phyloP scores from a whole-genome alignment of 108 stramenopile species.

The Cyclotella distinguenda region DNA sequence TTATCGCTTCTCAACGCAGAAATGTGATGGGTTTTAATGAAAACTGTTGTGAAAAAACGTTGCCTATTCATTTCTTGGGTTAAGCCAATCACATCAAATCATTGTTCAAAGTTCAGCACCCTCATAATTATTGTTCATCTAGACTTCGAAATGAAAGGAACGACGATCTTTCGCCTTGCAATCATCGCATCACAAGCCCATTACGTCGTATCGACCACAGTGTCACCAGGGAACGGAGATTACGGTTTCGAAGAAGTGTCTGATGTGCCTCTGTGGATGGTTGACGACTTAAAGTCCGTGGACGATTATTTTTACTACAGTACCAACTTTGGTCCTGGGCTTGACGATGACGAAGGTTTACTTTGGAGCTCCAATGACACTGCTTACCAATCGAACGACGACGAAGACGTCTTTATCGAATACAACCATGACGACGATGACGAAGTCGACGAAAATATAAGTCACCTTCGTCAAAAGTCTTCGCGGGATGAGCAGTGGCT shows the following conservation, averaged over 20 bases:
- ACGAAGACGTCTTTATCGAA: too few relatives aligned
- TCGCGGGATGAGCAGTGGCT: constrained; percentile 12
- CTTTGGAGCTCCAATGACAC: too few relatives aligned
- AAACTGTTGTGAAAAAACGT: too few relatives aligned
- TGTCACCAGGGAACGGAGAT: neutral
- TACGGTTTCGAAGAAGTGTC: neutral
- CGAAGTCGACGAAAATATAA: neutral
- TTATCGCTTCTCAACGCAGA: too few relatives aligned
- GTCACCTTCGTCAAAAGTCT: neutral
- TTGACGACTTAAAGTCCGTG: neutral
- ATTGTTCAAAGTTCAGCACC: too few relatives aligned
- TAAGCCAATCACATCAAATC: too few relatives aligned
- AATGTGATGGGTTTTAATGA: too few relatives aligned
- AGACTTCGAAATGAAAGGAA: neutral
- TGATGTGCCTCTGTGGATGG: neutral
- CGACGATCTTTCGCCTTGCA: neutral
- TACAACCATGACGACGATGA: neutral
- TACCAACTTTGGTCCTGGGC: neutral
- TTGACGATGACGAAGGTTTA: neutral
- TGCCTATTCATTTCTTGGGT: too few relatives aligned
- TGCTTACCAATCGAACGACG: too few relatives aligned
- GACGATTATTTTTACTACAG: neutral
- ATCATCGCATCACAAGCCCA: neutral
- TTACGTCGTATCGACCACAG: neutral
- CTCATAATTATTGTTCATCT: neutral